Base-by-base conservation (phyloP, 768 basidiomycete species). In the Trametes villosa region DNA sequence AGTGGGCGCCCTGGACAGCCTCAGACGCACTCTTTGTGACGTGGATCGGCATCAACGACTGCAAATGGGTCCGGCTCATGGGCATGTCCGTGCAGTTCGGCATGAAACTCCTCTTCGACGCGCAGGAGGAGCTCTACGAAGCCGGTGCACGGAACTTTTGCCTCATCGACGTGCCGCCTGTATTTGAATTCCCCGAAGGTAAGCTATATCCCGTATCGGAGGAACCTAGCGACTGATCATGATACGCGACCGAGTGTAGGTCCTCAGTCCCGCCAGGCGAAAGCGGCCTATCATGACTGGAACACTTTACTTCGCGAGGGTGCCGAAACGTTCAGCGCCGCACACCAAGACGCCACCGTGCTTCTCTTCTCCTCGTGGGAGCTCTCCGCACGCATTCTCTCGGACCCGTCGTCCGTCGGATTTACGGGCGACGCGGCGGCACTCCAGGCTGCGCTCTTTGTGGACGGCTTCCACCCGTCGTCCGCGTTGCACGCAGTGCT, bases 31-130 rank as follows among this genome's bases (percentile, higher is more conserved):
- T 71, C 13, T 70, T 70, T 53, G 84, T 84, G 6, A 84, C 81
- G 3, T 87, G 84, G 84, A 75, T 86, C 50, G 86, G 87, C 7
- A 86, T 87, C 60, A 88, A 88, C 60, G 86, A 87, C 71, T 80
- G 81, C 75, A 81, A 77, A 80, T 83, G 70, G 54, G 26, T 41
- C 13, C 47, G 57, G 13, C 47, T 64, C 12, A 33, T 24, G 7
- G 31, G 27, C 8, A 11, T 26, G 17, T 42, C 62, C 18, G 27
- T 33, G 20, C 36, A 58, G 24, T 18, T 15, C 63, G 70, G 41
- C 24, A 65, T 81, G 20, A 49, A 73, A 4, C 59, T 60, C 1
- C 70, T 87, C 7, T 79, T 84, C 64, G 60, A 52, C 8, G 67
- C 77, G 8, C 81, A 85, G 68, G 76, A 83, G 46, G 63, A 74